These are phyloP conservation scores for Boletus smithii DNA, from an alignment of 1,284 basidiomycete species.

Conservation along the genomic window DNA sequence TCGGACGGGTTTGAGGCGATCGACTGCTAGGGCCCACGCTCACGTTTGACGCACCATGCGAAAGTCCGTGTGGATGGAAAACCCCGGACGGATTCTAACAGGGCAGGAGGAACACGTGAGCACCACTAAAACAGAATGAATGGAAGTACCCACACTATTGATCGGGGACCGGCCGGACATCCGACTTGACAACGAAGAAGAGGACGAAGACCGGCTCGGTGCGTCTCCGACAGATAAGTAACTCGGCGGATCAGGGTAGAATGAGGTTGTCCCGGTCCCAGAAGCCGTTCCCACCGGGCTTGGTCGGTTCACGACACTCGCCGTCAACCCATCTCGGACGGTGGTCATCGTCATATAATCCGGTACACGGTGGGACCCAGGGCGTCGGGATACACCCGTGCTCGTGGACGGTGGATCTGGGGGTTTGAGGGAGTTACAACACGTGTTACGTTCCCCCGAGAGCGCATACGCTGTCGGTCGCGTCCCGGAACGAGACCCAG, in stretches of 20 bases:
- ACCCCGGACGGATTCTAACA: constrained; percentile 22
- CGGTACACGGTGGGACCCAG: constrained; percentile 26
- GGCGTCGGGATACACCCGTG: constrained; percentile 10
- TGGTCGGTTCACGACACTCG: constrained; percentile 20
- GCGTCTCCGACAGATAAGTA: constrained; percentile 25
- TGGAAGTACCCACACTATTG: constrained; percentile 11
- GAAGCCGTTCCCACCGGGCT: constrained; percentile 12
- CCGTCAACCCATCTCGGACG: constrained; percentile 28
- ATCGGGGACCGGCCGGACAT: constrained; percentile 34
- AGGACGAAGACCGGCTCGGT: constrained; percentile 34
- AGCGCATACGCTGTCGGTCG: constrained; percentile 11
- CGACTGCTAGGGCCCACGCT: constrained; percentile 11
- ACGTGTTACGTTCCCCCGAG: constrained; percentile 21
- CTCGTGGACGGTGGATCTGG: constrained; percentile 12
- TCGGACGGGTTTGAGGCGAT: constrained; percentile 21
- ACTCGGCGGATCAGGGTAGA: constrained; percentile 24
- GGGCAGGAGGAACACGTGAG: constrained; percentile 7
- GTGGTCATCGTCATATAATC: constrained; percentile 36
- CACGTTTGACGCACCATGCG: constrained; percentile 12
- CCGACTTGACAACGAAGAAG: constrained; percentile 34
- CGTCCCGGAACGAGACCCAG: constrained; percentile 5
- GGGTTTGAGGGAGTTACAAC: constrained; percentile 16
- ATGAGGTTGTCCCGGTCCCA: constrained; percentile 11
- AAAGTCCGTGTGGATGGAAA: constrained; percentile 23
- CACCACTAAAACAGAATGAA: constrained; percentile 2